These are phyloP conservation scores for Phytophthora vignae DNA, from an alignment of 352 stramenopile species.

Conservation along the genomic window DNA sequence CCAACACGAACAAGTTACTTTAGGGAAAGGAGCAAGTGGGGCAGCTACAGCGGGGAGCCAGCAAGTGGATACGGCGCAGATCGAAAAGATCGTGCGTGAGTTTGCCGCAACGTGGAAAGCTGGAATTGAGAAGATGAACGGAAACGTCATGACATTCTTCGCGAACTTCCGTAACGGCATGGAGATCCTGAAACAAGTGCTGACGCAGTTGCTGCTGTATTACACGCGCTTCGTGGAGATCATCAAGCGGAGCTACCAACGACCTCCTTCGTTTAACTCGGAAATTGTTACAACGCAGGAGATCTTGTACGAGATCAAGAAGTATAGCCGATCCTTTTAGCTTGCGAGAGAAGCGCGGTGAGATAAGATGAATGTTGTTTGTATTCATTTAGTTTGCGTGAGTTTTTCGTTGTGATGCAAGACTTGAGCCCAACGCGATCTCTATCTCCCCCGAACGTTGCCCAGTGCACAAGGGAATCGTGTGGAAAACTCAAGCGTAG, in stretches of 20 bases:
- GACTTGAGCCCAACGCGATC: slow-evolving; percentile 15
- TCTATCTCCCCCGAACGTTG: slow-evolving; percentile 15
- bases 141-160: slow-evolving; percentile 98
- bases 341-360: neutral
- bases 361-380: slow-evolving; percentile 13
- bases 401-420: neutral
- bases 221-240: slow-evolving; percentile 99
- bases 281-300: slow-evolving; percentile 96
- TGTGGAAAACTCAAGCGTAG: slow-evolving; percentile 12
- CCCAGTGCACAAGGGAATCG: slow-evolving; percentile 6
- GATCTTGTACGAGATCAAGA: slow-evolving; percentile 99
- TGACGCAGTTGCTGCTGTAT: slow-evolving; percentile 98
- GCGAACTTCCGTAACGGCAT: slow-evolving; percentile 99
- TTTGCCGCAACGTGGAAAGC: slow-evolving; percentile 97
- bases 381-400: slow-evolving; percentile 27
- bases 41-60: slow-evolving; percentile 22
- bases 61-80: slow-evolving; percentile 89
- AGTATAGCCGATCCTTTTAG: slow-evolving; percentile 95
- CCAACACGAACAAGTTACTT: slow-evolving; percentile 91
- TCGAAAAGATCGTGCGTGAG: slow-evolving; percentile 95
- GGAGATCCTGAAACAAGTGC: slow-evolving; percentile 99
- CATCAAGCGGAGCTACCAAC: slow-evolving; percentile 92
- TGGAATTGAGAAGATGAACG: slow-evolving; percentile 98
- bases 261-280: slow-evolving; percentile 87
- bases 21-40: slow-evolving; percentile 35